Evolutionary conservation across 108 stramenopile genomes (phyloP).

Genomic region (Discostella stelligeroides): DNA sequence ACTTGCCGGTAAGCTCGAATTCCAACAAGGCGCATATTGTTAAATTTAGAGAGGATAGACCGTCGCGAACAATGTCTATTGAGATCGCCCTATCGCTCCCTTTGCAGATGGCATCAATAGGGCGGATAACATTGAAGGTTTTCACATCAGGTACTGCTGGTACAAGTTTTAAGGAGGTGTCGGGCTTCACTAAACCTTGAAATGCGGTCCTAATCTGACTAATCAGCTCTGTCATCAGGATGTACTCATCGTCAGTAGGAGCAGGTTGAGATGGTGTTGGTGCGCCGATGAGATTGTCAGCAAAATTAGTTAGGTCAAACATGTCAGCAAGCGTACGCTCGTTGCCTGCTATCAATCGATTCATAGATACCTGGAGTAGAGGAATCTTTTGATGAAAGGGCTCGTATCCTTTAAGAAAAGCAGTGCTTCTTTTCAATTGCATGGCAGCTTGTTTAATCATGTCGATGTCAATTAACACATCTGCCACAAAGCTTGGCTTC

Average conservation of each 20-base stretch:
- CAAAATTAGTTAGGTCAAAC: conserved; percentile 31
- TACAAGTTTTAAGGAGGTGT: not conserved
- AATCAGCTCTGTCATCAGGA: conserved; percentile 9
- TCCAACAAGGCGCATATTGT: conserved; percentile 31
- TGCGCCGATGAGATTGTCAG: conserved; percentile 2
- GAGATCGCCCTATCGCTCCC: conserved; percentile 15
- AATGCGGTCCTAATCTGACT: conserved; percentile 20
- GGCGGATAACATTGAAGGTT: not conserved
- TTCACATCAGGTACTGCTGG: conserved; percentile 12
- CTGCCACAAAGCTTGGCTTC: not conserved
- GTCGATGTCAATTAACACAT: conserved; percentile 14
- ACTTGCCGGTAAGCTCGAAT: conserved; percentile 18
- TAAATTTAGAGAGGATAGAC: conserved; percentile 2
- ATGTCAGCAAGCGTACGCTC: conserved; percentile 21
- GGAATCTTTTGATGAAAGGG: conserved; percentile 13
- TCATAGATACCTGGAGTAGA: conserved; percentile 18
- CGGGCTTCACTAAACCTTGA: conserved; percentile 8
- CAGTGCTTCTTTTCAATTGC: conserved; percentile 6
- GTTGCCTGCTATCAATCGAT: conserved; percentile 31
- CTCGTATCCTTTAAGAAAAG: conserved; percentile 12
- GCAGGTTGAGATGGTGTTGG: not conserved
- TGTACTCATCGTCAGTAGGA: not conserved
- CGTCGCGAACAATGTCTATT: conserved; percentile 2
- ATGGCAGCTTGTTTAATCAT: not conserved
- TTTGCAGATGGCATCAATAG: conserved; percentile 3